Evolutionary conservation across 257 asterid genomes (phyloP).

Genomic region (Solanum chilense): DNA sequence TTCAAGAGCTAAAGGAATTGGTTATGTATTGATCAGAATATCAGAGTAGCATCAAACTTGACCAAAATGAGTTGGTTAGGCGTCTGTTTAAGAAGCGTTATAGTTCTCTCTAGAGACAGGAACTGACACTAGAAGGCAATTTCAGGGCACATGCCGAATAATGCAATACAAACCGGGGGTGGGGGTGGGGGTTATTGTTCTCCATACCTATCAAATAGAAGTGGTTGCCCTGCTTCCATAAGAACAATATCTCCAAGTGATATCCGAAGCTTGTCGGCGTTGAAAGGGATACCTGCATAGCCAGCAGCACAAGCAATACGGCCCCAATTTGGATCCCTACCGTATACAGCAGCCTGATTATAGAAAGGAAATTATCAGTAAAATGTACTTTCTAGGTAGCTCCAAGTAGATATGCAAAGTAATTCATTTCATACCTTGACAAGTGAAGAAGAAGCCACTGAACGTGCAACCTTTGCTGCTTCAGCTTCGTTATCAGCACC

Average conservation of each 20-base stretch:
- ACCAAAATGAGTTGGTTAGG: not conserved
- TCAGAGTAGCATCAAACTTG: not conserved
- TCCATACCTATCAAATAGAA: conserved; percentile 68
- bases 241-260: conserved; percentile 73
- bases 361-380: not conserved
- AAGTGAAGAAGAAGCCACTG: conserved; percentile 93
- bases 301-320: conserved; percentile 98
- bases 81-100: not conserved
- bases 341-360: conserved; percentile 79
- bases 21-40: not conserved
- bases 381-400: not conserved
- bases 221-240: conserved; percentile 94
- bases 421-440: conserved; percentile 45
- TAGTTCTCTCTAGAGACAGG: not conserved
- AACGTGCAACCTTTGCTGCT: conserved; percentile 86
- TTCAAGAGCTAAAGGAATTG: not conserved
- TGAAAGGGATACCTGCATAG: conserved; percentile 72
- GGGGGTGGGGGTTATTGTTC: not conserved
- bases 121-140: not conserved
- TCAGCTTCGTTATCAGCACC: conserved; percentile 82
- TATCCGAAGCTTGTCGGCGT: conserved; percentile 55
- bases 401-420: not conserved
- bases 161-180: not conserved
- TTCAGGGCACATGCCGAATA: not conserved
- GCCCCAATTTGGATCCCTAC: conserved; percentile 99